Conservation (phyloP, 177 flowering plant species). For the Telopea speciosissima region DNA sequence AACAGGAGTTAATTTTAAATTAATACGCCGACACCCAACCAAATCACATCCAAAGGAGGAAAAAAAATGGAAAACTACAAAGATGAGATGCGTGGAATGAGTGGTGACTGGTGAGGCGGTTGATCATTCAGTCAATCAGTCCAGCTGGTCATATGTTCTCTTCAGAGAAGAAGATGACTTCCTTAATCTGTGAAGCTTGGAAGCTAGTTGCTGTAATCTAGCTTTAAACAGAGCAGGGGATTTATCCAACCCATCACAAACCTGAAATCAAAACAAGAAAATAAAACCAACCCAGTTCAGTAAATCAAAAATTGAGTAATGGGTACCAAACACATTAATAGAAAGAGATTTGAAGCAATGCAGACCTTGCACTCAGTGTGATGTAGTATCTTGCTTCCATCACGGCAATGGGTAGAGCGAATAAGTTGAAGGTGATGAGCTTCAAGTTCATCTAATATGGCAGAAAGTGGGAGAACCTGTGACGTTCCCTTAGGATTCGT, state of each 20-base stretch:
- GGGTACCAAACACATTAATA: background rate
- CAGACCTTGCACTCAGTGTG: conserved; percentile 32
- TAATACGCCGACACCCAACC: background rate
- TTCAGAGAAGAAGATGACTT: conserved; percentile 19
- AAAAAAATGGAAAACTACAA: background rate
- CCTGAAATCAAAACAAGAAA: conserved; percentile 15
- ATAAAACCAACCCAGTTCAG: background rate
- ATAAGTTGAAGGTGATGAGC: conserved; percentile 20
- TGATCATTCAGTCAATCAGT: background rate
- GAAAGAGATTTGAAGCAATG: background rate
- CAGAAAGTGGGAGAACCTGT: conserved; percentile 13
- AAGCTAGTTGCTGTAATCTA: conserved; percentile 27
- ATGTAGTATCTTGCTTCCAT: conserved; percentile 25
- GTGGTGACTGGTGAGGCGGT: background rate
- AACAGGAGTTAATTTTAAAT: too few species aligned
- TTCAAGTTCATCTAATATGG: conserved; percentile 22
- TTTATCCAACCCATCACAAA: conserved; percentile 24
- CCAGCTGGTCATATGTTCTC: conserved; percentile 24
- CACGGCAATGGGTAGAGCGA: conserved; percentile 24
- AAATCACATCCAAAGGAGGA: background rate
- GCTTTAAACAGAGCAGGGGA: conserved; percentile 23
- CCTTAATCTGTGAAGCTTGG: conserved; percentile 22
- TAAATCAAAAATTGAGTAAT: background rate
- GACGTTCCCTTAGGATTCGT: conserved; percentile 12
- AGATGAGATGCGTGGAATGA: too few species aligned